Conservation (phyloP, 163 green algal species). For the Chlorella variabilis region DNA sequence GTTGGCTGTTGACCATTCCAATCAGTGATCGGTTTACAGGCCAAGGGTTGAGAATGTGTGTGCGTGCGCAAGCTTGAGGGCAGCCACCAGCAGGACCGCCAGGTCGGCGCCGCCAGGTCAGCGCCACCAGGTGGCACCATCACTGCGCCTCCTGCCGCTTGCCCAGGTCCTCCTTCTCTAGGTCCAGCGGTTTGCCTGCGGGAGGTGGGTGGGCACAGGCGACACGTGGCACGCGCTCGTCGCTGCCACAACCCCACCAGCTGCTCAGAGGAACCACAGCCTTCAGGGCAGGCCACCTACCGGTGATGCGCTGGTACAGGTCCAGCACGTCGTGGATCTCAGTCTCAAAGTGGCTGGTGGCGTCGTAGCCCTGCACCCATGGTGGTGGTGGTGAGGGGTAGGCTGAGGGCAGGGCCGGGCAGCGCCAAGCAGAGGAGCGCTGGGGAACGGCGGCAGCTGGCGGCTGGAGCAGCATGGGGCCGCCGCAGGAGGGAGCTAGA, state of each 20-base stretch:
- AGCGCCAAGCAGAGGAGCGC: no score
- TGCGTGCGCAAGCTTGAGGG: no score
- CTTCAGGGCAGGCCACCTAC: constrained; percentile 51
- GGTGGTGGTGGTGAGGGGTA: no score
- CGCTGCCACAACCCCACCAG: neutral
- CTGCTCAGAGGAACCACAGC: no score
- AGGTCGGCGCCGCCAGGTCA: no score
- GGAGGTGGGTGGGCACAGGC: neutral
- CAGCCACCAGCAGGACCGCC: no score
- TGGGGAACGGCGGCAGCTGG: no score
- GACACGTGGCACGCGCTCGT: neutral
- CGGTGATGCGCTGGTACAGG: constrained; percentile 97
- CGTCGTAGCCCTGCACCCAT: constrained; percentile 90
- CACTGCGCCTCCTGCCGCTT: constrained; percentile 45
- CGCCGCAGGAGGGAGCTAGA: no score
- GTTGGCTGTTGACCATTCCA: neutral
- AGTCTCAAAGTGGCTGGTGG: constrained; percentile 98
- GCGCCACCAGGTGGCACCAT: no score
- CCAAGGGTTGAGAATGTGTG: no score
- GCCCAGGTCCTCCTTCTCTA: constrained; percentile 53
- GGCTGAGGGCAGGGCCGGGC: no score
- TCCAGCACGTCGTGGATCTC: constrained; percentile 94
- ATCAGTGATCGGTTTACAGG: neutral
- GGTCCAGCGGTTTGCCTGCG: constrained; percentile 76
- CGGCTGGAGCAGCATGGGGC: no score